Base-by-base conservation (phyloP, 257 asterid genomes). In the Penstemon newberryi region DNA sequence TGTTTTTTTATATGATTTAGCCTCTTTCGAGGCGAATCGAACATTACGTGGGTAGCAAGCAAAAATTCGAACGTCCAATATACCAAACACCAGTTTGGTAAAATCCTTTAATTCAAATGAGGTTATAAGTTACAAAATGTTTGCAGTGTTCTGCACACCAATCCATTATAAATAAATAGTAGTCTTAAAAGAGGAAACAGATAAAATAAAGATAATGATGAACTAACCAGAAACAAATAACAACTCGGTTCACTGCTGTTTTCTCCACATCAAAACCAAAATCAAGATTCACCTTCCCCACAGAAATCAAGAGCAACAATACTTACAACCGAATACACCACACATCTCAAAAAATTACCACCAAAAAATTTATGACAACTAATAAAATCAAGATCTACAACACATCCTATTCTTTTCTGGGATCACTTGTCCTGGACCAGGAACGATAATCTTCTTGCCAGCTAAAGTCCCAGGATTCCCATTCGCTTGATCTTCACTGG, bases 381-480 rank as follows among this genome's bases (percentile, higher is more conserved):
- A 9, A 67, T 42, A 38, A 58, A 74, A 74, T 19, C 71, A 85
- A 18, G 90, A 80, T 52, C 81, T 50, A 73, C 96, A 88, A 63
- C 96, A 88, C 80, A 67, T 79, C 63, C 84, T 73, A 65, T 81
- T 86, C 87, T 82, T 86, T 67, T 86, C 93, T 3, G 96, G 95
- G 73, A 85, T 77, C 36, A 83, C 81, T 67, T 86, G 94, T 6
- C 78, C 89, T 0, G 94, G 91, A 12, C 91, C 93, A 9, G 93
- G 94, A 51, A 86, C 50, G 5, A 89, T 13, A 56, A 86, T 86
- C 67, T 84, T 86, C 85, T 89, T 86, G 7, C 91, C 90, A 55
- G 84, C 70, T 70, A 89, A 79, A 36, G 87, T 73, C 6, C 76
- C 81, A 1, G 91, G 77, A 40, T 76, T 85, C 52, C 87, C 92